Percentiles rank a stretch among this genome's conserved stretches.
phyloP scores from a whole-genome alignment of 2,329 filamentous ascomycete species.

The Aspergillus carbonarius region DNA sequence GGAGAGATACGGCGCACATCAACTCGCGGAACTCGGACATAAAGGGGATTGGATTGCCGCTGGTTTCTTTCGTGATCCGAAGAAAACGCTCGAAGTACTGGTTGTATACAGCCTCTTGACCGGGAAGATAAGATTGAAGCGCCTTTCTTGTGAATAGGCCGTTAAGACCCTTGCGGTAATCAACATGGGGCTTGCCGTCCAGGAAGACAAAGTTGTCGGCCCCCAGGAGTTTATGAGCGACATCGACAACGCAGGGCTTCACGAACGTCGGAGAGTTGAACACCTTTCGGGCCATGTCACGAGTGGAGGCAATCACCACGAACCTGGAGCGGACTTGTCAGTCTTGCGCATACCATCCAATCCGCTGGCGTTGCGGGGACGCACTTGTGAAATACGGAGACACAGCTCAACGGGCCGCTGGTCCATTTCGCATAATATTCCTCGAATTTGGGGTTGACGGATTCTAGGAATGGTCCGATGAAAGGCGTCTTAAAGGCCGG shows the following conservation, averaged over 20 bases:
- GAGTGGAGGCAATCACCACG: constrained; percentile 85
- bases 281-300: constrained; percentile 86
- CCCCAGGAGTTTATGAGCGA: constrained; percentile 81
- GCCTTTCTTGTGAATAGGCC: constrained; percentile 83
- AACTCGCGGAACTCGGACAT: constrained; percentile 84
- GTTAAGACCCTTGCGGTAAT: constrained; percentile 88
- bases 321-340: constrained; percentile 57
- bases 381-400: constrained; percentile 94
- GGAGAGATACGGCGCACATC: constrained; percentile 83
- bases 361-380: constrained; percentile 19
- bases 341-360: background rate
- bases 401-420: constrained; percentile 85
- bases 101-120: constrained; percentile 81
- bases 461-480: constrained; percentile 83
- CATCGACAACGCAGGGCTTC: constrained; percentile 87
- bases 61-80: constrained; percentile 64
- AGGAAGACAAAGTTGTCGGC: constrained; percentile 89
- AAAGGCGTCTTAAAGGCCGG: constrained; percentile 71
- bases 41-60: constrained; percentile 70
- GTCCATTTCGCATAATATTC: constrained; percentile 82
- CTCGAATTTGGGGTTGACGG: constrained; percentile 79
- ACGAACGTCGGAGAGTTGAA: constrained; percentile 84
- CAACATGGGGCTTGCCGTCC: constrained; percentile 81
- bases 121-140: constrained; percentile 79
- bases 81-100: constrained; percentile 75